Percentiles rank a stretch among this genome's conserved stretches.
Conservation (phyloP, 345 rosid genomes). For the Eucalyptus cloeziana region DNA sequence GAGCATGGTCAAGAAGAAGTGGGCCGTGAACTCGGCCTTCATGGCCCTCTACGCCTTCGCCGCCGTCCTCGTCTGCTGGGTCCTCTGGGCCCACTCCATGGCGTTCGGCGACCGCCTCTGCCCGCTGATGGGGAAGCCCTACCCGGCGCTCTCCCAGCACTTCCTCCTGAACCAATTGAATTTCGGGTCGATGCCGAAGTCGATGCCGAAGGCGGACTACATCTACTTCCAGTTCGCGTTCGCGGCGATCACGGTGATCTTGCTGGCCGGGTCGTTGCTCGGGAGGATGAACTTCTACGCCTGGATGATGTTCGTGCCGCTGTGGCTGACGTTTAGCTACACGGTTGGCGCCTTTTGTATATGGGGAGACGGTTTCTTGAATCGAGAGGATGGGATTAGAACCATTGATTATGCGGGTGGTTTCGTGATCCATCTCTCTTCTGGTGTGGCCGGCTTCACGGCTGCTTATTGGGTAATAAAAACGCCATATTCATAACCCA, state of each 20-base stretch:
- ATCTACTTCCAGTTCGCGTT: slow-evolving; percentile 49
- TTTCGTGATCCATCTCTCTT: slow-evolving; percentile 58
- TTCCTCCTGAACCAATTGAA: not conserved
- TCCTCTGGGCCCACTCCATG: slow-evolving; percentile 42
- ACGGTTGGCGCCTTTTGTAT: slow-evolving; percentile 39
- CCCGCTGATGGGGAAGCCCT: slow-evolving; percentile 27
- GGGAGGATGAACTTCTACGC: slow-evolving; percentile 65
- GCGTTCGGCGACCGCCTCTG: slow-evolving; percentile 16
- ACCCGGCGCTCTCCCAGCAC: not conserved
- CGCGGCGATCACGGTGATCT: slow-evolving; percentile 49
- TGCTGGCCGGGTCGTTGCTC: slow-evolving; percentile 45
- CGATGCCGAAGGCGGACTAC: slow-evolving; percentile 17
- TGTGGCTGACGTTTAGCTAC: slow-evolving; percentile 40
- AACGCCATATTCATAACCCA: not conserved
- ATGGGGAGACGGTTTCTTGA: slow-evolving; percentile 40
- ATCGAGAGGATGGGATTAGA: not conserved
- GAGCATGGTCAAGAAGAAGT: slow-evolving; percentile 59
- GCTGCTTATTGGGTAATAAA: slow-evolving; percentile 50
- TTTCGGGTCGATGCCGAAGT: not conserved
- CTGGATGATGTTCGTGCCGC: slow-evolving; percentile 55
- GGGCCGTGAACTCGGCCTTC: slow-evolving; percentile 62
- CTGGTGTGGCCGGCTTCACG: slow-evolving; percentile 63
- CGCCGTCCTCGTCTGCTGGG: slow-evolving; percentile 40
- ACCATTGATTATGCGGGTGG: slow-evolving; percentile 56
- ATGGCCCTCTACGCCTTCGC: slow-evolving; percentile 62